Evolutionary conservation across 116 monocot species (phyloP).

Genomic region (Iris pallida): DNA sequence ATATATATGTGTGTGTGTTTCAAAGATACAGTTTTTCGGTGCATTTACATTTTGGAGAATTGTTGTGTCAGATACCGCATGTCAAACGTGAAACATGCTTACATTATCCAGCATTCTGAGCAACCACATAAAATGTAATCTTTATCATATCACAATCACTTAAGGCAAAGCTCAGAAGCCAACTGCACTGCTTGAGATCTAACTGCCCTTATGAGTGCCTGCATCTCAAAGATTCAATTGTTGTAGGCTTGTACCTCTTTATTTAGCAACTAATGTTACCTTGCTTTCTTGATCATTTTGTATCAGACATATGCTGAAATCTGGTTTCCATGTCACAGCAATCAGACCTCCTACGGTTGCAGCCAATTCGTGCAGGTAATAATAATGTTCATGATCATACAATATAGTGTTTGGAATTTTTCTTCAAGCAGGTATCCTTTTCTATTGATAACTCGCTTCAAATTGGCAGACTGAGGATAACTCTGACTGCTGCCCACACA

Average conservation of each 20-base stretch:
- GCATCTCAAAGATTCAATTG: not conserved
- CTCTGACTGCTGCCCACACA: slow-evolving; percentile 70
- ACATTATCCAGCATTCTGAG: too few relatives aligned
- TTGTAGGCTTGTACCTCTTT: too few relatives aligned
- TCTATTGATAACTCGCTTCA: not conserved
- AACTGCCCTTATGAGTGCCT: not conserved
- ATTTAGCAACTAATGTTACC: not conserved
- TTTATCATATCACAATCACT: too few relatives aligned
- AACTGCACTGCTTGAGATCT: not conserved
- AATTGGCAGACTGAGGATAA: slow-evolving; percentile 47
- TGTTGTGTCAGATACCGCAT: too few relatives aligned
- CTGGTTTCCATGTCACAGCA: slow-evolving; percentile 68
- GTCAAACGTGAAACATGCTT: too few relatives aligned
- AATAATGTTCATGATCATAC: not conserved
- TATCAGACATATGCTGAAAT: slow-evolving; percentile 48
- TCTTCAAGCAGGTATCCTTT: not conserved
- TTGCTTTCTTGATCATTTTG: not conserved
- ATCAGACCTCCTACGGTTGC: slow-evolving; percentile 74
- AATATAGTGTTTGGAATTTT: not conserved
- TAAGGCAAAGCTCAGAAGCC: not conserved
- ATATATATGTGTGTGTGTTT: too few relatives aligned
- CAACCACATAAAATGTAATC: too few relatives aligned
- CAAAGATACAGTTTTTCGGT: too few relatives aligned
- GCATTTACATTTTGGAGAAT: too few relatives aligned
- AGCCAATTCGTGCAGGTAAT: slow-evolving; percentile 69